A percentile compares a stretch with the other conserved stretches of the same genome.
Evolutionary conservation across 2,329 filamentous ascomycete genomes (phyloP).

Genomic region (Cephalotrichum gorgonifer): DNA sequence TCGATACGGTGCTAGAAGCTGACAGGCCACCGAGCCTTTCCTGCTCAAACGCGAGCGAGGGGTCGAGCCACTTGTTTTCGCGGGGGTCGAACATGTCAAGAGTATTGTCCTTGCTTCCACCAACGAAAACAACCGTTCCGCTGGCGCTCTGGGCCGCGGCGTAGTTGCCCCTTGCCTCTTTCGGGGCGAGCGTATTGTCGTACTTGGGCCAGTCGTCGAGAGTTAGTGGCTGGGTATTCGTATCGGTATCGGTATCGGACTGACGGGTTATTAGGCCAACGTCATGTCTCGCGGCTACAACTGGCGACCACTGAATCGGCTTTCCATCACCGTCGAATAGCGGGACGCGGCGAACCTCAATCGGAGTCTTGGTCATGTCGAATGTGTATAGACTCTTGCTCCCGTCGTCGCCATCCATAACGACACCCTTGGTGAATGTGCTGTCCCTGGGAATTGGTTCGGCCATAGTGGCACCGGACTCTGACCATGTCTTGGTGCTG

Average conservation of each 20-base stretch:
- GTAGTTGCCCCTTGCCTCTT: conserved; percentile 51
- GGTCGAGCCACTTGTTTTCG: conserved; percentile 69
- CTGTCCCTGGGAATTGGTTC: conserved; percentile 49
- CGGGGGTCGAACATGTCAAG: conserved; percentile 69
- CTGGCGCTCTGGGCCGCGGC: conserved; percentile 57
- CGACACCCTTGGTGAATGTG: conserved; percentile 44
- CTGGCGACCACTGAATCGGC: conserved; percentile 34
- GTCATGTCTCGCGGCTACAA: conserved; percentile 18
- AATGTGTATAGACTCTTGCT: conserved; percentile 74
- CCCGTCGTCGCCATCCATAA: conserved; percentile 63
- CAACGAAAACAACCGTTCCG: conserved; percentile 67
- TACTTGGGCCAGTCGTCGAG: conserved; percentile 65
- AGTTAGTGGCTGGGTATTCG: conserved; percentile 29
- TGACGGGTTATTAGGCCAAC: neutral
- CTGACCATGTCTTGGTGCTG: conserved; percentile 52
- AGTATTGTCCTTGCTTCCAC: conserved; percentile 57
- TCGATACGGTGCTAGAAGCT: conserved; percentile 15
- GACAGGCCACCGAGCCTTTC: conserved; percentile 22
- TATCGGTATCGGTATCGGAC: conserved; percentile 5
- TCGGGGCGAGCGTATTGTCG: conserved; percentile 62
- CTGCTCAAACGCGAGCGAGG: conserved; percentile 49
- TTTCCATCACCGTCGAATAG: conserved; percentile 52
- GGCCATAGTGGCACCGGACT: conserved; percentile 54
- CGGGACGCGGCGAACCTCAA: conserved; percentile 60
- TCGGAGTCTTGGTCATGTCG: conserved; percentile 64